Percentiles rank a stretch among this genome's conserved stretches.
Evolutionary conservation across 495 filamentous ascomycete species (phyloP).

Genomic region (Letharia columbiana): DNA sequence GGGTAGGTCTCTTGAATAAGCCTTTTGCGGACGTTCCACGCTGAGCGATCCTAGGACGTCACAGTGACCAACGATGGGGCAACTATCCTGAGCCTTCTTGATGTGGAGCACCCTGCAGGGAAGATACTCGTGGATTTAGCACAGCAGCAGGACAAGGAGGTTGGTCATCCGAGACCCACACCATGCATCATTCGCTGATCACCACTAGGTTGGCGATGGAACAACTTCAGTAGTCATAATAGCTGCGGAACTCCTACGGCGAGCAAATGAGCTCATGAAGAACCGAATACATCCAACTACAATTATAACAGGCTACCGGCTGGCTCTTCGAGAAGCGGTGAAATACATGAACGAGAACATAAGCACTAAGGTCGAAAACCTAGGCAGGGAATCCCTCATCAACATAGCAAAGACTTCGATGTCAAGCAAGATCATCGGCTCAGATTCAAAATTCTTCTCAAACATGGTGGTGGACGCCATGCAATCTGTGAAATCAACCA

Average conservation of each 20-base stretch:
- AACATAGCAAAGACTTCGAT: conserved; percentile 98
- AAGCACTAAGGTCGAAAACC: conserved; percentile 82
- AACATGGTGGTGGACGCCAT: conserved; percentile 97
- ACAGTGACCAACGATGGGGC: conserved; percentile 99
- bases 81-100: conserved; percentile 87
- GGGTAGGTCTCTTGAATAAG: conserved; percentile 44
- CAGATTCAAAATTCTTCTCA: conserved; percentile 93
- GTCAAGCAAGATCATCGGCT: conserved; percentile 97
- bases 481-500: conserved; percentile 85
- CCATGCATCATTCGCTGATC: conserved; percentile 22
- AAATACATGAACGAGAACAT: conserved; percentile 99
- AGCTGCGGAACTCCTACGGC: conserved; percentile 85
- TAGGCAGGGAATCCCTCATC: conserved; percentile 80
- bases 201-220: conserved; percentile 72
- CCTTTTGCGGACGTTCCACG: conserved; percentile 21
- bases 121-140: conserved; percentile 97
- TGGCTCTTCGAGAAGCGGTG: conserved; percentile 91
- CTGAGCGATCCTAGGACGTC: conserved; percentile 62
- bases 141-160: conserved; percentile 97
- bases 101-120: conserved; percentile 94
- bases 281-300: conserved; percentile 99
- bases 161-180: conserved; percentile 25
- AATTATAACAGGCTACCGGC: conserved; percentile 95
- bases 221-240: conserved; percentile 97
- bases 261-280: conserved; percentile 97